phyloP scores from a whole-genome alignment of 768 basidiomycete species.

The Sporobolomyces pararoseus region DNA sequence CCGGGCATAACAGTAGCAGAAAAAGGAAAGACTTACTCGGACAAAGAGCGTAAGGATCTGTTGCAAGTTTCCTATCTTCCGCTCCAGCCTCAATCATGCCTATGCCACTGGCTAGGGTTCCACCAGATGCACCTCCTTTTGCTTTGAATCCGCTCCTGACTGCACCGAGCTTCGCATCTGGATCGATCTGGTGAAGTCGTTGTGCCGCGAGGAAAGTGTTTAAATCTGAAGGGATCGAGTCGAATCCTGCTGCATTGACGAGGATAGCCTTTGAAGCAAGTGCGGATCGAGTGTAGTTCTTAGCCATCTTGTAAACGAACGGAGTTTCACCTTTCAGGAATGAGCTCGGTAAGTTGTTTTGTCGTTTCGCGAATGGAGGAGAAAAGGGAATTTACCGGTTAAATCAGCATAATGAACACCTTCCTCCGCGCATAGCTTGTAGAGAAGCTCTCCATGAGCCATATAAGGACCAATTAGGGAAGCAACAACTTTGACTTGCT shows the following conservation, averaged over 20 bases:
- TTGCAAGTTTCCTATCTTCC: conserved; percentile 47
- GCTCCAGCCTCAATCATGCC: conserved; percentile 49
- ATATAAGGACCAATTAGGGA: conserved; percentile 71
- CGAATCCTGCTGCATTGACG: conserved; percentile 62
- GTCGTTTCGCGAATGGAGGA: too few relatives aligned
- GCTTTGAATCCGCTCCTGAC: conserved; percentile 60
- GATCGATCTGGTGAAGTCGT: conserved; percentile 58
- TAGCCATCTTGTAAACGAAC: conserved; percentile 65
- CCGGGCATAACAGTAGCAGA: neutral
- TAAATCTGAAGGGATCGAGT: conserved; percentile 73
- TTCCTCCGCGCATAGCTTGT: conserved; percentile 69
- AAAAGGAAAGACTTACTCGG: conserved; percentile 49
- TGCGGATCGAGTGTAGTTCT: conserved; percentile 65
- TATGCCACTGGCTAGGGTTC: conserved; percentile 56
- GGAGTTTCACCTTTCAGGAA: conserved; percentile 56
- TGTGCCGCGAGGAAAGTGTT: conserved; percentile 65
- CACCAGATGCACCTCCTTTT: conserved; percentile 61
- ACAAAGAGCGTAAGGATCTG: conserved; percentile 53
- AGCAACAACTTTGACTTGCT: conserved; percentile 63
- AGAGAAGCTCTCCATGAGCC: conserved; percentile 68
- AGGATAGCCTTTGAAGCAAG: conserved; percentile 68
- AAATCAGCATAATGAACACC: conserved; percentile 83
- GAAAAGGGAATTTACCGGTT: conserved; percentile 50
- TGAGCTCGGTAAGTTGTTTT: too few relatives aligned
- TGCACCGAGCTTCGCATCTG: conserved; percentile 19